phyloP scores from a whole-genome alignment of 83 land plant genomes.

The Picea engelmannii region DNA sequence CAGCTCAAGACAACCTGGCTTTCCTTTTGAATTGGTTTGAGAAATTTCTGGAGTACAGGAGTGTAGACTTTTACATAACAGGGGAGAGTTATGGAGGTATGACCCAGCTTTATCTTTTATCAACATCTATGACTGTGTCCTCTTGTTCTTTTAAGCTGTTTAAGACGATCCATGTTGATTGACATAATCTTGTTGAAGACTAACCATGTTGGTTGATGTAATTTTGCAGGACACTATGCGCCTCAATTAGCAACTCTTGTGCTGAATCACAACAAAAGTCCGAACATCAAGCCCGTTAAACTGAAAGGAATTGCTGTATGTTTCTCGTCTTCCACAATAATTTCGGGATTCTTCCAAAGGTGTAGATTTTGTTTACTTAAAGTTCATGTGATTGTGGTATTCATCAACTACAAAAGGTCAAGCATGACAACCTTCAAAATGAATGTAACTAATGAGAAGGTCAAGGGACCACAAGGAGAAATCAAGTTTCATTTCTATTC shows the following conservation, averaged over 20 bases:
- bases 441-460: too few species aligned
- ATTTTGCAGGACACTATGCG: slow-evolving; percentile 50
- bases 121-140: not conserved
- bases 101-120: not conserved
- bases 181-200: not conserved
- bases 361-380: too few species aligned
- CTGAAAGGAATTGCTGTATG: slow-evolving; percentile 52
- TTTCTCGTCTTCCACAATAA: not conserved
- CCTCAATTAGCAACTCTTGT: slow-evolving; percentile 51
- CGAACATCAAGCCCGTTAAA: slow-evolving; percentile 24
- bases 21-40: slow-evolving; percentile 54
- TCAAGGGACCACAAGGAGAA: too few species aligned
- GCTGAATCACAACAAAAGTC: slow-evolving; percentile 29
- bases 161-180: not conserved
- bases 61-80: slow-evolving; percentile 43
- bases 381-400: too few species aligned
- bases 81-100: slow-evolving; percentile 77
- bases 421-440: too few species aligned
- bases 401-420: too few species aligned
- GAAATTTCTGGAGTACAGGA: slow-evolving; percentile 49
- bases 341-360: not conserved
- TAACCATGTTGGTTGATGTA: not conserved
- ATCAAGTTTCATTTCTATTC: too few species aligned
- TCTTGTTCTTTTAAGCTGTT: not conserved
- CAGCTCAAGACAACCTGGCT: slow-evolving; percentile 48